Base-by-base conservation (phyloP, 257 asterid genomes). In the Solanum microdontum region DNA sequence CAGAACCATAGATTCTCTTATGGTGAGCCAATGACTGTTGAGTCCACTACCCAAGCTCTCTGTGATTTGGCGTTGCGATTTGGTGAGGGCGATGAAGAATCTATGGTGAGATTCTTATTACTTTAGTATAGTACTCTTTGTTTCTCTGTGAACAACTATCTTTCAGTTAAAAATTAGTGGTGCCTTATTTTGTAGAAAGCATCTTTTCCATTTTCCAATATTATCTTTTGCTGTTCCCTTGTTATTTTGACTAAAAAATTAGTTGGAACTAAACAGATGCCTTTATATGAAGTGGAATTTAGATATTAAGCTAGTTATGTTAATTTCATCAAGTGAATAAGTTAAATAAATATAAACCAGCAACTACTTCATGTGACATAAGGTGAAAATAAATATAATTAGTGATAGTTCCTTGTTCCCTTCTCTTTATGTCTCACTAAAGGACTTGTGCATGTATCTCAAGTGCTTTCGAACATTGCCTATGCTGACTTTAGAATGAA, bases 31-130 rank as follows among this genome's bases (percentile, higher is more conserved):
- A 79, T 43, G 84, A 79, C 84, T 26, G 84, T 79, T 79, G 84
- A 79, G 84, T 79, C 98, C 48, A 94, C 98, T 30, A 95, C 99
- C 6, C 99, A 96, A 92, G 98, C 98, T 87, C 95, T 95, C 60
- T 96, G 98, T 86, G 98, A 96, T 89, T 96, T 96, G 87, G 99
- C 99, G 87, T 84, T 95, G 91, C 94, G 97, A 85, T 96, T 96
- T 89, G 99, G 99, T 83, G 99, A 96, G 85, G 99, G 99, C 12
- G 99, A 96, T 28, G 99, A 96, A 91, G 99, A 95, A 90, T 95
- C 98, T 24, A 90, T 92, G 94, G 94, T 92, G 36, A 86, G 91
- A 77, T 40, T 26, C 64, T 45, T 43, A 26, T 43, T 43, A 79
- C 14, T 26, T 79, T 79, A 30, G 24, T 15, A 6, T 43, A 79